Evolutionary conservation across 441 rosid species (phyloP).

Genomic region (Populus hybrid): DNA sequence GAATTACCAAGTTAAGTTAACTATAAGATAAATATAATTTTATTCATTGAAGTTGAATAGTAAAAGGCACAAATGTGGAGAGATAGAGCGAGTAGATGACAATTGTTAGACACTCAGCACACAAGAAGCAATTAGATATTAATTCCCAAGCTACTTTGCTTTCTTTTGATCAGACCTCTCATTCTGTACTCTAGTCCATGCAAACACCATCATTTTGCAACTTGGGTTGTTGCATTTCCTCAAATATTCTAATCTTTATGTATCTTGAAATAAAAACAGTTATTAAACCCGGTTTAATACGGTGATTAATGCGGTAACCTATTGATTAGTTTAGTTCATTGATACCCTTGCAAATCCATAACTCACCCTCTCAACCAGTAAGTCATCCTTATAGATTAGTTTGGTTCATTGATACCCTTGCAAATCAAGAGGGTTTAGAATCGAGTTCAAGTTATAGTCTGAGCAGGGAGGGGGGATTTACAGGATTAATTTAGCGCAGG

Average conservation of each 20-base stretch:
- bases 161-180: conserved; percentile 3
- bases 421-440: too few relatives aligned
- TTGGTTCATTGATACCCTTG: neutral
- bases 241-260: too few relatives aligned
- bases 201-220: neutral
- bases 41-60: neutral
- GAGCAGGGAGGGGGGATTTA: too few relatives aligned
- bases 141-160: neutral
- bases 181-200: neutral
- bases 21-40: neutral
- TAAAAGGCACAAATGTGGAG: neutral
- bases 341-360: neutral
- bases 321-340: neutral
- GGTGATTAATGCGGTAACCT: neutral
- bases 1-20: too few relatives aligned
- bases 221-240: neutral
- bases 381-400: too few relatives aligned
- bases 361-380: too few relatives aligned
- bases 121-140: neutral
- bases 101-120: neutral
- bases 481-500: too few relatives aligned
- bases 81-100: neutral
- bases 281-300: too few relatives aligned
- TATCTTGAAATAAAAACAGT: too few relatives aligned
- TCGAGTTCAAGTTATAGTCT: too few relatives aligned